Evolutionary conservation across 1,139 yeast genomes (phyloP), one percentile per base, ranked within the genome.

Genomic region (Williopsis jadinii): DNA sequence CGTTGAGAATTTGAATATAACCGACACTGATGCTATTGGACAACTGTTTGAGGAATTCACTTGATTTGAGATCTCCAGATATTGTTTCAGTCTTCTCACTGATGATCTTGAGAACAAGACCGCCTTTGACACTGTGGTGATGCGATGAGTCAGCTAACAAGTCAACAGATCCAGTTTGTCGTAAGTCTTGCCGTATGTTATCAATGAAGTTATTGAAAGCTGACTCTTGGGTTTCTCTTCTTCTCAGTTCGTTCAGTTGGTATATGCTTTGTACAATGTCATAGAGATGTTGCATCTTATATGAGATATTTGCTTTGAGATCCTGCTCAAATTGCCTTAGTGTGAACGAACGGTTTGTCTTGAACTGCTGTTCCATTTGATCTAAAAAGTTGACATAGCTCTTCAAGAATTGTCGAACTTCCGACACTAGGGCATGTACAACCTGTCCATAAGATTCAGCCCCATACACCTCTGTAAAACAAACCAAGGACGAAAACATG

Each of bases 341-440:
- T 0, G 83, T 66, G 46, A 74, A 74, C 9, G 56, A 56, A 5
- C 50, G 50, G 50, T 77, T 73, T 30, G 58, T 58, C 33, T 67
- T 63, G 59, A 76, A 78, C 38, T 75, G 74, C 13, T 63, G 60
- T 51, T 84, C 94, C 19, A 84, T 58, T 9, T 66, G 63, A 8
- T 75, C 67, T 2, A 84, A 59, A 13, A 75, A 63, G 28, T 57
- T 53, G 28, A 66, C 50, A 50, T 79, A 80, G 46, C 74, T 54
- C 29, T 64, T 60, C 42, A 84, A 58, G 44, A 79, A 69, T 11
- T 63, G 61, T 31, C 78, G 61, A 4, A 88, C 66, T 36, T 77
- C 76, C 41, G 66, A 70, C 47, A 95, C 84, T 28, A 92, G 64
- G 5, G 84, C 73, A 52, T 90, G 95, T 39, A 84, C 71, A 1